Base-by-base conservation (phyloP, 2,329 filamentous ascomycete species). In the Colletotrichum shisoi region DNA sequence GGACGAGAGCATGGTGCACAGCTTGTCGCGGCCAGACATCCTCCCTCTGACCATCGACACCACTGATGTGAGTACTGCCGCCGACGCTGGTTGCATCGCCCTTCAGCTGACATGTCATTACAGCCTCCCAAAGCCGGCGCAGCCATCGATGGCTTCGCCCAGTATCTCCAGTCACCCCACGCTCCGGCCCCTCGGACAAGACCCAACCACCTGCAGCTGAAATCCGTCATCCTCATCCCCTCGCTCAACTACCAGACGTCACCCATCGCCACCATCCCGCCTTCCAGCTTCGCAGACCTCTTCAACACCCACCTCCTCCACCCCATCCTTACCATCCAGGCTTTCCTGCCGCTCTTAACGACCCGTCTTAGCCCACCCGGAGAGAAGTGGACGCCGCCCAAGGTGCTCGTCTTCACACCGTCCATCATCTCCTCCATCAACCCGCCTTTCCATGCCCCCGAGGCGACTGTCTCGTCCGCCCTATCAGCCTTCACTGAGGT, bases 261-360 rank as follows among this genome's bases (percentile, higher is more conserved):
- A 4, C 91, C 92, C 21, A 91, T 98, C 69, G 92, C 93, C 69
- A 94, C 92, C 4, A 90, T 97, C 67, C 88, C 92, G 7, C 89
- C 92, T 0, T 91, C 92, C 37, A 89, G 87, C 73, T 95, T 96
- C 81, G 92, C 92, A 70, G 93, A 97, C 75, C 90, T 93, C 40
- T 88, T 98, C 77, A 97, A 97, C 78, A 94, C 93, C 17, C 94
- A 96, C 74, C 86, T 99, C 13, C 85, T 98, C 62, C 91, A 93
- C 64, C 94, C 94, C 1, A 93, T 98, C 71, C 86, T 96, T 59
- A 93, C 91, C 5, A 89, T 94, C 45, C 94, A 97, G 79, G 87
- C 92, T 60, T 95, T 98, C 80, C 84, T 98, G n/a, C 91, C 91
- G 0, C 87, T 94, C 37, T 84, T 94, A 59, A 91, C 87, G 3